phyloP scores from a whole-genome alignment of 768 basidiomycete genomes.

The Tylopilus balloui region DNA sequence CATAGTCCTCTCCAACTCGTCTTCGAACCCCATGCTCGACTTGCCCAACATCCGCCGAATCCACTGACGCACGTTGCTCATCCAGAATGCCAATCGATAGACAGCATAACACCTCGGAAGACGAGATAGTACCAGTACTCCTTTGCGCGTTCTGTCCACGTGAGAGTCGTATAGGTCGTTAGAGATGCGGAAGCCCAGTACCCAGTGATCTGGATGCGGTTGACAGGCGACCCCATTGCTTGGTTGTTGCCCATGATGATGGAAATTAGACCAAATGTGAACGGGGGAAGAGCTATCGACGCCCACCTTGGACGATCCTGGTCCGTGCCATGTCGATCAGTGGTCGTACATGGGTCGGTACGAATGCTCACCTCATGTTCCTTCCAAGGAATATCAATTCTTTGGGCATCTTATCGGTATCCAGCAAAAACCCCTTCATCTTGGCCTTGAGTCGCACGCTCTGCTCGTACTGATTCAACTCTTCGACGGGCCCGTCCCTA shows the following conservation, averaged over 20 bases:
- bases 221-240: slow-evolving; percentile 78
- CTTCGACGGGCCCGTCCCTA: slow-evolving; percentile 9
- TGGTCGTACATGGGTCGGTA: neutral
- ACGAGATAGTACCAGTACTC: slow-evolving; percentile 58
- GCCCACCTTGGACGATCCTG: slow-evolving; percentile 37
- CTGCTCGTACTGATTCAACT: slow-evolving; percentile 61
- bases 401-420: slow-evolving; percentile 78
- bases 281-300: neutral
- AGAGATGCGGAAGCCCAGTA: slow-evolving; percentile 75
- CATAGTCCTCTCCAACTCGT: slow-evolving; percentile 74
- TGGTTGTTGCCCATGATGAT: slow-evolving; percentile 64
- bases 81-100: slow-evolving; percentile 73
- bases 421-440: slow-evolving; percentile 59
- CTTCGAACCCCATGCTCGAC: slow-evolving; percentile 61
- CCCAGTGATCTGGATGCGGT: slow-evolving; percentile 86
- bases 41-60: slow-evolving; percentile 38
- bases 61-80: slow-evolving; percentile 51
- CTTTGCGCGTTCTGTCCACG: slow-evolving; percentile 38
- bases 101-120: slow-evolving; percentile 62
- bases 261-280: neutral
- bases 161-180: slow-evolving; percentile 39
- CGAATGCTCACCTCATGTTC: slow-evolving; percentile 56
- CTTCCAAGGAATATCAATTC: slow-evolving; percentile 69
- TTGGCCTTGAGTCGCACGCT: slow-evolving; percentile 65
- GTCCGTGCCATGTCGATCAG: neutral